Evolutionary conservation across 2,329 filamentous ascomycete genomes (phyloP).

Genomic region (Fusarium camptoceras): DNA sequence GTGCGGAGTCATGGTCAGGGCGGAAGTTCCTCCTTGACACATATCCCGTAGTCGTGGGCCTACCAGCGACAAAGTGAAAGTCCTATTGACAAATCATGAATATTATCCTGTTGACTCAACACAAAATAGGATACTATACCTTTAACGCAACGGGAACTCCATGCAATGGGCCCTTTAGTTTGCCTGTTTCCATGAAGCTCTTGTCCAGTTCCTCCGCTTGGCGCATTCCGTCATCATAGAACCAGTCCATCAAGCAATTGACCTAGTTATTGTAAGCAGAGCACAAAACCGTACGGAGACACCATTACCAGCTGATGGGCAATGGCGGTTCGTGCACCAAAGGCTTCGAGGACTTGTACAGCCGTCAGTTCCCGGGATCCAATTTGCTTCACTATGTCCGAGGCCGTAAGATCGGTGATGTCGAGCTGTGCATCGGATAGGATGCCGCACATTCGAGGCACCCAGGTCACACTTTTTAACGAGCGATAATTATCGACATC

Average conservation of each 20-base stretch:
- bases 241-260: constrained; percentile 29
- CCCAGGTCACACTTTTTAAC: not conserved
- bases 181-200: not conserved
- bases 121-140: constrained; percentile 7
- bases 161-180: constrained; percentile 62
- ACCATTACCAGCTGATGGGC: constrained; percentile 19
- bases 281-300: not conserved
- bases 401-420: constrained; percentile 13
- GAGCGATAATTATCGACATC: not conserved
- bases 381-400: constrained; percentile 2
- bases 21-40: constrained; percentile 63
- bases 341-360: constrained; percentile 12
- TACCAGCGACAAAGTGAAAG: constrained; percentile 58
- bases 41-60: constrained; percentile 67
- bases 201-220: constrained; percentile 15
- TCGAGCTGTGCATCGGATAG: constrained; percentile 6
- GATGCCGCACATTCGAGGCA: constrained; percentile 6
- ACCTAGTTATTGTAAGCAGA: not conserved
- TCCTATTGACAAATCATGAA: constrained; percentile 2
- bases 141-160: constrained; percentile 63
- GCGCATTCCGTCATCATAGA: constrained; percentile 20
- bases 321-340: constrained; percentile 18
- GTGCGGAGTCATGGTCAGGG: constrained; percentile 64
- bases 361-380: not conserved
- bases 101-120: too few species aligned